These are phyloP conservation scores for Talaromyces sp. DNA, from an alignment of 2,329 filamentous ascomycete genomes.

Conservation along the genomic window DNA sequence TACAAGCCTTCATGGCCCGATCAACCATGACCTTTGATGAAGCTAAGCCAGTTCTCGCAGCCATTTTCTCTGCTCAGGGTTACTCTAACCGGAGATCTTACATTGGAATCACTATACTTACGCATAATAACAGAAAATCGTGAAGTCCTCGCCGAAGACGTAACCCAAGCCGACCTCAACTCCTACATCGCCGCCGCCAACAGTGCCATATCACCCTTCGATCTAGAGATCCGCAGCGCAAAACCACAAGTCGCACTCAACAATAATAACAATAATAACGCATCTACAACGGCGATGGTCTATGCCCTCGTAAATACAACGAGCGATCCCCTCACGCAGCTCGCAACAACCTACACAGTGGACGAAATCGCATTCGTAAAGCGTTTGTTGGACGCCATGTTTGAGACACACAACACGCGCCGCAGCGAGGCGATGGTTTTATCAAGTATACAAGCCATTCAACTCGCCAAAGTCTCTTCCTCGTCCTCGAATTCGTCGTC, in stretches of 20 bases:
- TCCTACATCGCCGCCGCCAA: slow-evolving; percentile 69
- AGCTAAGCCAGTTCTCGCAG: slow-evolving; percentile 69
- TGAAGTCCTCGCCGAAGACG: slow-evolving; percentile 54
- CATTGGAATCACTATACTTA: too few species aligned
- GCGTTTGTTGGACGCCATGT: slow-evolving; percentile 83
- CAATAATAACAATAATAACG: slow-evolving; percentile 52
- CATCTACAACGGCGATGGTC: slow-evolving; percentile 44
- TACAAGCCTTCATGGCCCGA: slow-evolving; percentile 80
- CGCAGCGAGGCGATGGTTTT: slow-evolving; percentile 81
- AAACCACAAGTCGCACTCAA: slow-evolving; percentile 11
- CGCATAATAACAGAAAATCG: slow-evolving; percentile 39
- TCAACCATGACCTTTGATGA: slow-evolving; percentile 73
- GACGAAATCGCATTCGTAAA: slow-evolving; percentile 91
- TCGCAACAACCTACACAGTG: slow-evolving; percentile 73
- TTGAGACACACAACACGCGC: slow-evolving; percentile 77
- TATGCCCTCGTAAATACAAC: slow-evolving; percentile 86
- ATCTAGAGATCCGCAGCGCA: slow-evolving; percentile 76
- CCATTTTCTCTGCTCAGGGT: slow-evolving; percentile 64
- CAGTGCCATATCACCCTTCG: slow-evolving; percentile 69
- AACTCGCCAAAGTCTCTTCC: slow-evolving; percentile 53
- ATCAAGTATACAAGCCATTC: slow-evolving; percentile 71
- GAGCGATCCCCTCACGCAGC: slow-evolving; percentile 77
- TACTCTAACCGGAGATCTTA: too few species aligned
- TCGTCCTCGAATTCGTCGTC: slow-evolving; percentile 30
- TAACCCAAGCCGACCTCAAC: slow-evolving; percentile 65